Conservation (phyloP, 139 green algal genomes). For the Chara braunii region DNA sequence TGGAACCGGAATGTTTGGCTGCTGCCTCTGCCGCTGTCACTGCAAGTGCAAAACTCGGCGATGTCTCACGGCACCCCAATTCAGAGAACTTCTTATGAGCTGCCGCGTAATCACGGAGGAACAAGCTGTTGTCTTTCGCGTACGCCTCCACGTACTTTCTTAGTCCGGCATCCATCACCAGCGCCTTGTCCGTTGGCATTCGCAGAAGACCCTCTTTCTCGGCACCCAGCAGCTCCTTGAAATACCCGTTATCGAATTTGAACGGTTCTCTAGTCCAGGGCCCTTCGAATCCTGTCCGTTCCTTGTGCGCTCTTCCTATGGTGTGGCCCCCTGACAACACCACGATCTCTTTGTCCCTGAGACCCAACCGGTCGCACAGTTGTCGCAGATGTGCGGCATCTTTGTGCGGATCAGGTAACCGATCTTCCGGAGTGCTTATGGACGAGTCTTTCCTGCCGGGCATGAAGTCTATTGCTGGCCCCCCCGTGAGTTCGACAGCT, state of each 20-base stretch:
- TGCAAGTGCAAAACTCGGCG: constrained; percentile 8
- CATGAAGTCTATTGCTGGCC: constrained; percentile 19
- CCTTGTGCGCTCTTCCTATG: constrained; percentile 40
- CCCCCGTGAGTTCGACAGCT: constrained; percentile 37
- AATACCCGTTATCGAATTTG: constrained; percentile 54
- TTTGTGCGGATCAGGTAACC: constrained; percentile 39
- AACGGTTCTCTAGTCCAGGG: constrained; percentile 47
- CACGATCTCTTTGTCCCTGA: constrained; percentile 48
- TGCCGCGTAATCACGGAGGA: constrained; percentile 44
- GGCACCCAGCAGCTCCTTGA: constrained; percentile 33
- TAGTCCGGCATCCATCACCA: constrained; percentile 42
- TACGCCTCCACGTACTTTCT: constrained; percentile 43
- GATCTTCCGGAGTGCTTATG: constrained; percentile 21
- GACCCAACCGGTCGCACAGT: constrained; percentile 47
- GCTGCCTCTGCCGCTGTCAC: neutral
- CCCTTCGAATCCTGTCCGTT: constrained; percentile 44
- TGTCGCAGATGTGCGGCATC: constrained; percentile 45
- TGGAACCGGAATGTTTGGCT: no score
- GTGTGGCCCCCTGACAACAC: constrained; percentile 45
- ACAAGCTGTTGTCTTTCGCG: constrained; percentile 29
- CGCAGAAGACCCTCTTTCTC: constrained; percentile 38
- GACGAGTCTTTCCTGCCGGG: constrained; percentile 31
- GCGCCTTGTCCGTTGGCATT: constrained; percentile 44
- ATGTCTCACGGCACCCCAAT: constrained; percentile 37
- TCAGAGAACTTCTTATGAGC: constrained; percentile 49